Conservation (phyloP, 352 stramenopile genomes). For the Globisporangium paddicum region DNA sequence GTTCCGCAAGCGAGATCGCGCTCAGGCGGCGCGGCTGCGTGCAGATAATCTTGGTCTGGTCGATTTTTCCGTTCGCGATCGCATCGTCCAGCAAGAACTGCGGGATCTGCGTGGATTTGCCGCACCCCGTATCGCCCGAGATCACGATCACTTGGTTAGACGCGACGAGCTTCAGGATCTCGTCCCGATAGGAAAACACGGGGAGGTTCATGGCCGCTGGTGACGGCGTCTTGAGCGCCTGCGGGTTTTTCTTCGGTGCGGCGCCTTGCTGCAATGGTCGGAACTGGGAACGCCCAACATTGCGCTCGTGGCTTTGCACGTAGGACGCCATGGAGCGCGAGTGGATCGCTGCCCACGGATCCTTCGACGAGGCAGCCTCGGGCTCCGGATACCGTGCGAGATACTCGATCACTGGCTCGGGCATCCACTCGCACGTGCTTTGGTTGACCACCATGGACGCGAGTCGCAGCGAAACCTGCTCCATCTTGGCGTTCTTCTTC, state of each 20-base stretch:
- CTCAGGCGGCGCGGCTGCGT: slow-evolving; percentile 93
- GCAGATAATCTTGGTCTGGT: slow-evolving; percentile 79
- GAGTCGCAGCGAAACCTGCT: slow-evolving; percentile 59
- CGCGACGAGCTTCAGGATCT: slow-evolving; percentile 60
- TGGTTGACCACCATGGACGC: slow-evolving; percentile 27
- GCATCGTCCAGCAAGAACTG: slow-evolving; percentile 91
- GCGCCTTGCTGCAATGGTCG: slow-evolving; percentile 27
- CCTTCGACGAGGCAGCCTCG: background rate
- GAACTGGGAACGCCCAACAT: slow-evolving; percentile 22
- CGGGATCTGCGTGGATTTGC: slow-evolving; percentile 92
- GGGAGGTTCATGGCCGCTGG: slow-evolving; percentile 36
- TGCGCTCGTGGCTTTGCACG: slow-evolving; percentile 13
- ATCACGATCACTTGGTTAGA: slow-evolving; percentile 90
- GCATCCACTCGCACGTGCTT: slow-evolving; percentile 34
- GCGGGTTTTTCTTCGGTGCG: background rate
- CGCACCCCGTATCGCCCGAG: slow-evolving; percentile 93
- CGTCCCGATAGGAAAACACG: slow-evolving; percentile 50
- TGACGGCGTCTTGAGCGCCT: background rate
- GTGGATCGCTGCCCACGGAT: background rate
- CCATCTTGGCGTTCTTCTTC: slow-evolving; percentile 80
- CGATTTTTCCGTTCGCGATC: slow-evolving; percentile 54
- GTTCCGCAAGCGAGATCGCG: slow-evolving; percentile 86
- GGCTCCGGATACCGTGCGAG: slow-evolving; percentile 36
- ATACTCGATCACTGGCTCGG: slow-evolving; percentile 33
- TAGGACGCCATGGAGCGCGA: slow-evolving; percentile 14